Conservation (phyloP, 2,329 filamentous ascomycete species). For the Ascochyta fabae region DNA sequence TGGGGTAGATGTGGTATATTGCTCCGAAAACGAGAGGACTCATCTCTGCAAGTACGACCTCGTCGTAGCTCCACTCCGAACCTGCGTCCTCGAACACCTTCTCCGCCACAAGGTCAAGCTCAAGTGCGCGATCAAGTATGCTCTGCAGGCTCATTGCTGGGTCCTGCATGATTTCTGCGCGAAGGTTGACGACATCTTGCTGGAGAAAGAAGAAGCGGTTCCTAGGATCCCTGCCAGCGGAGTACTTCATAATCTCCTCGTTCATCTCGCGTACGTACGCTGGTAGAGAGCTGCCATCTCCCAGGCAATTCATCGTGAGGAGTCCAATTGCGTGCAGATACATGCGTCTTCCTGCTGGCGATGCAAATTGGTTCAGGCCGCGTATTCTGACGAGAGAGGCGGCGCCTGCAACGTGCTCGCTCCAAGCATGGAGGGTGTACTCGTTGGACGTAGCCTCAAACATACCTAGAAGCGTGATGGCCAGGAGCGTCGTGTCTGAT, state of each 20-base stretch:
- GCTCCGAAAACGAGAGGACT: constrained; percentile 30
- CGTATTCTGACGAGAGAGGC: constrained; percentile 42
- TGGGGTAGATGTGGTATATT: constrained; percentile 43
- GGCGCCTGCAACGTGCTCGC: constrained; percentile 46
- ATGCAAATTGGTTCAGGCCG: constrained; percentile 37
- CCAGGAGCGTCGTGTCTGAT: constrained; percentile 41
- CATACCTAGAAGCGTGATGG: constrained; percentile 40
- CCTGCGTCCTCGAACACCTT: constrained; percentile 28
- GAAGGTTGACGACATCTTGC: constrained; percentile 35
- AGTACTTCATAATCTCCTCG: constrained; percentile 27
- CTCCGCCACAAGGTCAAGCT: constrained; percentile 31
- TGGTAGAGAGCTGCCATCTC: constrained; percentile 30
- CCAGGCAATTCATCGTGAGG: constrained; percentile 41
- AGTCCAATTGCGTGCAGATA: constrained; percentile 39
- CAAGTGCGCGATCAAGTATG: constrained; percentile 36
- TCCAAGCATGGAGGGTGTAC: constrained; percentile 39
- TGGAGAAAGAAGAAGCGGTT: constrained; percentile 40
- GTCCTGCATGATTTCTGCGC: constrained; percentile 32
- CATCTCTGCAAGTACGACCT: background rate
- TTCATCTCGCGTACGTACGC: constrained; percentile 36
- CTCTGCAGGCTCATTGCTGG: constrained; percentile 21
- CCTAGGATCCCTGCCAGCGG: constrained; percentile 31
- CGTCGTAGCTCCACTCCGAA: constrained; percentile 34
- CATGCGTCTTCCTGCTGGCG: constrained; percentile 40
- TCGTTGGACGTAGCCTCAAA: constrained; percentile 46